A percentile compares a stretch with the other conserved stretches of the same genome.
Conservation (phyloP, 164 flowering plant species). For the Vitis vinifera region ASM3070453v1 NC_081805.1:26910001-26910500, state of each 20-base stretch:
- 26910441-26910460: conserved; percentile 1
- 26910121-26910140: conserved; percentile 12
- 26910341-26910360: background rate
- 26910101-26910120: conserved; percentile 10
- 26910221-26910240: background rate
- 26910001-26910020: background rate
- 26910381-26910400: conserved; percentile 10
- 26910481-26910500: background rate
- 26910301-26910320: background rate
- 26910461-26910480: background rate
- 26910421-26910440: conserved; percentile 11
- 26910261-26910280: background rate
- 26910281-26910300: conserved; percentile 1
- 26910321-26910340: background rate
- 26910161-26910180: background rate
- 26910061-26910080: conserved; percentile 2
- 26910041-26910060: conserved; percentile 14
- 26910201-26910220: conserved; percentile 8
- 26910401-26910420: conserved; percentile 5
- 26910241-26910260: background rate
- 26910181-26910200: background rate
- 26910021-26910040: background rate
- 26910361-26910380: conserved; percentile 15
- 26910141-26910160: background rate
- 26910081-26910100: conserved; percentile 1